Evolutionary conservation across 1,284 basidiomycete genomes (phyloP).

Genomic region (Cystobasidium slooffiae): DNA sequence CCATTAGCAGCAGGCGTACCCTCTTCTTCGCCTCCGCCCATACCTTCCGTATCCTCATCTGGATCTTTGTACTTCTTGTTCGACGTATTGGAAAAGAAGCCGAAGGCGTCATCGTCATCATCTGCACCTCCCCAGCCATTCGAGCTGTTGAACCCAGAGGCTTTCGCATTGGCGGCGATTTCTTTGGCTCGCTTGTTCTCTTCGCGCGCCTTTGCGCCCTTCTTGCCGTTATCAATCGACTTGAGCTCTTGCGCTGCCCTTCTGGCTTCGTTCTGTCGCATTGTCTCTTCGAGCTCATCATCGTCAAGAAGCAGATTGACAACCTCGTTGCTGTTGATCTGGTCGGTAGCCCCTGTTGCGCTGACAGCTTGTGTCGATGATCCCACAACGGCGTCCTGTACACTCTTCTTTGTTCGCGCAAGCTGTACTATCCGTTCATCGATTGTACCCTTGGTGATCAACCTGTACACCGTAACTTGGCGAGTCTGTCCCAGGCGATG

Average conservation of each 20-base stretch:
- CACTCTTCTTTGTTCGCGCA: slow-evolving; percentile 66
- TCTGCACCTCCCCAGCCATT: slow-evolving; percentile 36
- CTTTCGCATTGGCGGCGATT: slow-evolving; percentile 28
- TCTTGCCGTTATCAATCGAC: slow-evolving; percentile 34
- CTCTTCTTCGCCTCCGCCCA: slow-evolving; percentile 29
- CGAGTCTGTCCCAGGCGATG: slow-evolving; percentile 98
- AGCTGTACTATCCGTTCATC: slow-evolving; percentile 97
- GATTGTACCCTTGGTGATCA: slow-evolving; percentile 96
- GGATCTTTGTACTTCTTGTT: slow-evolving; percentile 31
- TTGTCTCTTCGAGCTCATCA: slow-evolving; percentile 63
- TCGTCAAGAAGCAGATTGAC: slow-evolving; percentile 94
- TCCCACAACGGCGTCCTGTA: slow-evolving; percentile 99
- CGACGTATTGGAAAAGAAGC: slow-evolving; percentile 37
- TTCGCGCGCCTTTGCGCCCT: slow-evolving; percentile 34
- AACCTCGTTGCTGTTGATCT: slow-evolving; percentile 94
- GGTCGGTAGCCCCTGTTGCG: slow-evolving; percentile 58
- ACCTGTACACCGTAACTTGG: slow-evolving; percentile 97
- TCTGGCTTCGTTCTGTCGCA: slow-evolving; percentile 45
- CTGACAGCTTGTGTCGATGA: slow-evolving; percentile 66
- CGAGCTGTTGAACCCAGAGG: slow-evolving; percentile 14
- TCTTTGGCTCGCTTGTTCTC: slow-evolving; percentile 34
- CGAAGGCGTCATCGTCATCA: slow-evolving; percentile 42
- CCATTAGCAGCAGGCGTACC: slow-evolving; percentile 9
- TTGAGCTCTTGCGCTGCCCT: slow-evolving; percentile 29
- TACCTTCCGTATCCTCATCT: slow-evolving; percentile 36